Base-by-base conservation (phyloP, 1,284 basidiomycete species). In the Ceratobasidium sp. region DNA sequence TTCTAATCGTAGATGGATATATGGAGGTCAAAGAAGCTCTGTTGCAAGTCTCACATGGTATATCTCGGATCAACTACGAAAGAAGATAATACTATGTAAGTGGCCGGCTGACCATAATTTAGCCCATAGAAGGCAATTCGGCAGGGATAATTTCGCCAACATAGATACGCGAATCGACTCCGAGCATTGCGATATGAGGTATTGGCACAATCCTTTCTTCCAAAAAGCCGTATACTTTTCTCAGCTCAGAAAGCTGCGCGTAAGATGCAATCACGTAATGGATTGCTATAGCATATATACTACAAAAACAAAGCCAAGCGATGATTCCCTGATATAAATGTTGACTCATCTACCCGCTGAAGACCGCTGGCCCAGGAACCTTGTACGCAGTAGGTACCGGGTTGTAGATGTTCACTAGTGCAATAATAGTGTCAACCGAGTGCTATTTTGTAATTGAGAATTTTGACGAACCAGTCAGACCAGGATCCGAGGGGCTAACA, bases 401-500 rank as follows among this genome's bases (percentile, higher is more conserved):
- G 23, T 74, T 64, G 26, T 54, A 65, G 38, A 74, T 74, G 28
- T 65, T 52, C n/a, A 74, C 57, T 74, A 48, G 3, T 42, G 28
- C 15, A 50, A 44, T 33, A 33, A 33, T 10, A 3, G 23, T 23
- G 20, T 64, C 42, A 64, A 40, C 13, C 6, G 23, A 20, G 10
- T 12, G 17, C 15, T 6, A 40, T 44, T 33, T 13, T 44, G 20
- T 5, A 17, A 48, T 15, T 13, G 40, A 17, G 23, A 38, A 6
- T 6, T 33, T 54, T 20, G 6, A 65, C 73, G 5, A 57, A 77
- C 52, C 69, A 50, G 73, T 77, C 50, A 78, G n/a, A 33, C 77
- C 67, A n/a, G 79, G 79, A 52, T 80, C 79, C 50, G n/a, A 69
- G 15, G 42, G 40, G 40, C 57, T 59, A 40, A 78, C 77, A n/a